Conservation (phyloP, 441 rosid species). For the Isatis lusitanica region DNA sequence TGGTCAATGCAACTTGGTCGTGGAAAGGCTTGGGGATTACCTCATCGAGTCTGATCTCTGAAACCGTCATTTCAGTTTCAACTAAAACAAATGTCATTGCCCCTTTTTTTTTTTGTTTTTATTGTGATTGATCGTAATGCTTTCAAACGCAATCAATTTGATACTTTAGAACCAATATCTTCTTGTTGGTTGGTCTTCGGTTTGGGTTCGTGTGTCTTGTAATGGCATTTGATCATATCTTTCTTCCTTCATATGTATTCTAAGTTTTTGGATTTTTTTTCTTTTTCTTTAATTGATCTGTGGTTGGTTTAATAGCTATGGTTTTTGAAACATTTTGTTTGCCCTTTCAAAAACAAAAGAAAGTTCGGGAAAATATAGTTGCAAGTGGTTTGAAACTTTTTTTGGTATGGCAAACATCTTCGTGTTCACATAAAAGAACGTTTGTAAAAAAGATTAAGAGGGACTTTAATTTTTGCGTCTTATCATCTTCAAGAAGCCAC, state of each 20-base stretch:
- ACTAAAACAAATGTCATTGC: neutral
- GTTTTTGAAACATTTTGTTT: neutral
- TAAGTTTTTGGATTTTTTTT: constrained; percentile 5
- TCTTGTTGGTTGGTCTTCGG: constrained; percentile 11
- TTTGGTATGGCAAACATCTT: too few relatives aligned
- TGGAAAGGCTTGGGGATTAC: constrained; percentile 77
- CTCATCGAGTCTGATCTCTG: constrained; percentile 75
- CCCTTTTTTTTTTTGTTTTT: neutral
- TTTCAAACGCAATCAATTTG: constrained; percentile 25
- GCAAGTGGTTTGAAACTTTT: too few relatives aligned
- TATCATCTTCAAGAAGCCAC: too few relatives aligned
- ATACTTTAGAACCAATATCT: constrained; percentile 24
- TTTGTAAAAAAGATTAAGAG: neutral
- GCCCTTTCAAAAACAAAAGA: too few relatives aligned
- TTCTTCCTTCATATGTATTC: neutral
- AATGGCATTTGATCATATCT: constrained; percentile 13
- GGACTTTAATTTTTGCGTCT: too few relatives aligned
- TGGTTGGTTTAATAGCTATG: neutral
- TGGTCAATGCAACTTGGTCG: constrained; percentile 73
- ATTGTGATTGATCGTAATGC: constrained; percentile 28
- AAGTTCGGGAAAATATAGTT: too few relatives aligned
- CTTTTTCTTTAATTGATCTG: neutral
- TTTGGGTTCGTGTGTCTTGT: constrained; percentile 26
- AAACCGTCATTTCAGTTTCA: neutral
- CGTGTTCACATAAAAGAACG: neutral